Evolutionary conservation across 1,284 basidiomycete species (phyloP).

Genomic region (Phlebopus sp.): DNA sequence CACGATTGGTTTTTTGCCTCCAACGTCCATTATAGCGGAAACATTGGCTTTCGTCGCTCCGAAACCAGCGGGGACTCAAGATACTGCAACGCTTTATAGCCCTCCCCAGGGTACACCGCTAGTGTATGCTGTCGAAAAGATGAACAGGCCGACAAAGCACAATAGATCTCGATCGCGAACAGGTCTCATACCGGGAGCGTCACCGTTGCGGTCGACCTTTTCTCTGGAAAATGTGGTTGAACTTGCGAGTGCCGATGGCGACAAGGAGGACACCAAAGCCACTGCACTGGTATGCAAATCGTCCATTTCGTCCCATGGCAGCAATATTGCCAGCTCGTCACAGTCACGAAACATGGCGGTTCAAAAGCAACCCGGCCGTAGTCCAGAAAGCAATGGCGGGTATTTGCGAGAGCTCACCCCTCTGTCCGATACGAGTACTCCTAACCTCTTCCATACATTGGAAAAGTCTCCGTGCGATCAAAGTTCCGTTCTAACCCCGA

Average conservation of each 20-base stretch:
- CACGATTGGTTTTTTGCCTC: not conserved
- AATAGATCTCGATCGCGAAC: conserved; percentile 13
- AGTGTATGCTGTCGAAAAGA: conserved; percentile 3
- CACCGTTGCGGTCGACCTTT: not conserved
- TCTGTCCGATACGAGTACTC: conserved; percentile 8
- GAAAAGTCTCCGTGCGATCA: conserved; percentile 4
- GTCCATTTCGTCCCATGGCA: not conserved
- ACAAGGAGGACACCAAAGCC: not conserved
- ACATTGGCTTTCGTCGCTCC: not conserved
- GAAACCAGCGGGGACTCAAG: not conserved
- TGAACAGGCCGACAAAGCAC: conserved; percentile 3
- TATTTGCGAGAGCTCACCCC: not conserved
- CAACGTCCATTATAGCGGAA: not conserved
- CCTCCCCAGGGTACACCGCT: not conserved
- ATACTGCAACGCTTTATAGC: not conserved
- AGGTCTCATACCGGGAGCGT: conserved; percentile 9
- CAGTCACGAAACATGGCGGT: conserved; percentile 4
- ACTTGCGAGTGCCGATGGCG: not conserved
- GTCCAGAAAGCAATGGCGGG: not conserved
- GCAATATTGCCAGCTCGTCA: conserved; percentile 8
- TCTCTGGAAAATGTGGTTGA: not conserved
- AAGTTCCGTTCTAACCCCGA: conserved; percentile 13
- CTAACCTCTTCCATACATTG: not conserved
- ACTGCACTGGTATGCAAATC: not conserved
- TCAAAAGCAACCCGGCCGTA: not conserved